Percentiles rank a stretch among this genome's conserved stretches.
Conservation (phyloP, 352 stramenopile species). For the Pythium biforme region DNA sequence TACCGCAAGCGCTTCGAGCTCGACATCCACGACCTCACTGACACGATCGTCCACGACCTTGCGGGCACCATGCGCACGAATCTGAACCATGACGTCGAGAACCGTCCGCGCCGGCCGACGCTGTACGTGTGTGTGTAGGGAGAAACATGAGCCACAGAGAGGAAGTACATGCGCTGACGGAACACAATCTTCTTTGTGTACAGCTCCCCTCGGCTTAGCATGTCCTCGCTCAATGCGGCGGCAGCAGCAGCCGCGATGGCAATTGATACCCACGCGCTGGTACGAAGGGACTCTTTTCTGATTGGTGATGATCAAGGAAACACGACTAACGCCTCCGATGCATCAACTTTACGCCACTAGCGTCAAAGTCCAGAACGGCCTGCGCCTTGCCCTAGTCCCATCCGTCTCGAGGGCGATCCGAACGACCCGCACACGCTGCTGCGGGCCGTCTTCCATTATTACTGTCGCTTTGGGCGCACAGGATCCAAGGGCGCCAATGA, state of each 20-base stretch:
- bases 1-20: slow-evolving; percentile 30
- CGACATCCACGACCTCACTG: slow-evolving; percentile 26
- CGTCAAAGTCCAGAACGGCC: slow-evolving; percentile 18
- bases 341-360: background rate
- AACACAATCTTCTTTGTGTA: background rate
- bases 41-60: slow-evolving; percentile 26
- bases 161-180: no score
- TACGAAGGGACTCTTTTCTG: no score
- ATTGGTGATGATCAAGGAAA: no score
- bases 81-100: slow-evolving; percentile 24
- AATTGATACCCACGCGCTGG: slow-evolving; percentile 8
- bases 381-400: slow-evolving; percentile 19
- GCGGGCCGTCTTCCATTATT: slow-evolving; percentile 83
- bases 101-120: slow-evolving; percentile 7
- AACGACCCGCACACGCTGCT: slow-evolving; percentile 83
- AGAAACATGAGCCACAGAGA: no score
- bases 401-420: slow-evolving; percentile 50
- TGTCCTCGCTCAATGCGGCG: slow-evolving; percentile 5
- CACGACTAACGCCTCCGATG: background rate
- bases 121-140: slow-evolving; percentile 11
- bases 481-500: slow-evolving; percentile 58
- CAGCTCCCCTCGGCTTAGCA: slow-evolving; percentile 15
- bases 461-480: slow-evolving; percentile 81
- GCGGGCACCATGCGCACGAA: slow-evolving; percentile 21
- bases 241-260: slow-evolving; percentile 5